Evolutionary conservation across 1,284 basidiomycete species (phyloP).

Genomic region (Cryptococcus sp.): DNA sequence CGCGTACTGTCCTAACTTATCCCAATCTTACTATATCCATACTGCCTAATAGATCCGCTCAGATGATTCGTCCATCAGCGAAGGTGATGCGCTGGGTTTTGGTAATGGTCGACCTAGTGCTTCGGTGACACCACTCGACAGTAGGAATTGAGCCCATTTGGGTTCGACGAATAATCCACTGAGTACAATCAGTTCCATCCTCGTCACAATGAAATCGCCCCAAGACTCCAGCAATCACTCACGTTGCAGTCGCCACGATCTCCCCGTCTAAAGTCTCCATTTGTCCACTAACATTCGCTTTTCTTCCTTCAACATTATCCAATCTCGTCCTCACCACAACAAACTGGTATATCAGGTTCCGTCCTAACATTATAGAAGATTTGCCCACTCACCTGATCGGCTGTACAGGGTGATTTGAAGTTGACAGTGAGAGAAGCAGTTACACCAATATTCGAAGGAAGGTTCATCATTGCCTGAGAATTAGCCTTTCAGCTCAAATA

Average conservation of each 20-base stretch:
- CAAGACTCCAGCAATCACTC: slow-evolving; percentile 26
- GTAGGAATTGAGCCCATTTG: slow-evolving; percentile 69
- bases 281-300: slow-evolving; percentile 60
- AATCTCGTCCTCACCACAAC: slow-evolving; percentile 54
- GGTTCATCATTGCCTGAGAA: slow-evolving; percentile 67
- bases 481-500: not conserved
- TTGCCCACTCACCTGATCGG: slow-evolving; percentile 62
- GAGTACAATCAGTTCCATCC: slow-evolving; percentile 1
- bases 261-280: slow-evolving; percentile 75
- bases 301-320: slow-evolving; percentile 58
- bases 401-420: slow-evolving; percentile 74
- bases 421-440: slow-evolving; percentile 74
- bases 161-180: slow-evolving; percentile 79
- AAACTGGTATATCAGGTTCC: slow-evolving; percentile 61
- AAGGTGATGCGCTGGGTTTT: slow-evolving; percentile 13
- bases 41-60: slow-evolving; percentile 3
- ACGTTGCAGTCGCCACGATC: slow-evolving; percentile 74
- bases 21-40: too few relatives aligned
- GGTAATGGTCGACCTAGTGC: slow-evolving; percentile 37
- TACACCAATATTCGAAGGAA: slow-evolving; percentile 87
- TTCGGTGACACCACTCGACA: slow-evolving; percentile 47
- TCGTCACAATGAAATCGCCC: not conserved
- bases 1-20: too few relatives aligned
- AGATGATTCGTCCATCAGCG: slow-evolving; percentile 16
- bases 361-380: not conserved